These are phyloP conservation scores for Pseudogymnoascus sp. DNA, from an alignment of 2,329 filamentous ascomycete genomes.

Conservation along the genomic window DNA sequence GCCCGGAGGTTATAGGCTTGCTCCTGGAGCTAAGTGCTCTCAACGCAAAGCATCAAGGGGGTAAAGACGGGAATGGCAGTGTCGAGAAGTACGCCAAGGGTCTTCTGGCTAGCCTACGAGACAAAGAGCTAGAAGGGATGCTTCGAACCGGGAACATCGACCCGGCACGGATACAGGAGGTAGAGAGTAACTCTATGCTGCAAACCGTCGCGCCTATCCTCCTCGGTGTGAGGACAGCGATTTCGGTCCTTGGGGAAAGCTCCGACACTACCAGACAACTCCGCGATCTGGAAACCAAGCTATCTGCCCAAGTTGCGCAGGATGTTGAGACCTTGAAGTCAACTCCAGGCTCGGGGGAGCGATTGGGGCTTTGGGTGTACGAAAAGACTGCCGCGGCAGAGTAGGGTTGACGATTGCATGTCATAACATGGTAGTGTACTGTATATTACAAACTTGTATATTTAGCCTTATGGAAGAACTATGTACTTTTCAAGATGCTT, in stretches of 20 bases:
- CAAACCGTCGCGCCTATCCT: constrained; percentile 31
- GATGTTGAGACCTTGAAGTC: background rate
- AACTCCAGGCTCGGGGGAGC: background rate
- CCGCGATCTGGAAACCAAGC: background rate
- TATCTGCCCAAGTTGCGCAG: background rate
- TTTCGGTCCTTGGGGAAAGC: constrained; percentile 25
- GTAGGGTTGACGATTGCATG: background rate
- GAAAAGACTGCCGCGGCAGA: constrained; percentile 1
- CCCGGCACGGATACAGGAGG: constrained; percentile 14
- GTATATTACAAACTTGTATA: constrained; percentile 20
- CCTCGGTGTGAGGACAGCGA: constrained; percentile 35
- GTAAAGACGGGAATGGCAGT: constrained; percentile 33
- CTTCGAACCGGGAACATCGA: no score
- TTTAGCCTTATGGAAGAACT: constrained; percentile 61
- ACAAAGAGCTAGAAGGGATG: constrained; percentile 17
- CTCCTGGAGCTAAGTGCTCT: constrained; percentile 39
- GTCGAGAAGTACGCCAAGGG: constrained; percentile 33
- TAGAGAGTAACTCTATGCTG: constrained; percentile 20
- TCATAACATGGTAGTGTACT: constrained; percentile 10
- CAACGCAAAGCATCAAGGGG: constrained; percentile 30
- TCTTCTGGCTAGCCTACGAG: constrained; percentile 16
- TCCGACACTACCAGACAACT: constrained; percentile 12
- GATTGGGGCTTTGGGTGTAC: constrained; percentile 1
- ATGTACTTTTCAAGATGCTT: constrained; percentile 88
- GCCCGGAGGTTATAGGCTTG: constrained; percentile 35